Evolutionary conservation across 1,284 basidiomycete species (phyloP), one percentile per base, ranked within the genome.

Genomic region (Apiotrichum gracile): DNA sequence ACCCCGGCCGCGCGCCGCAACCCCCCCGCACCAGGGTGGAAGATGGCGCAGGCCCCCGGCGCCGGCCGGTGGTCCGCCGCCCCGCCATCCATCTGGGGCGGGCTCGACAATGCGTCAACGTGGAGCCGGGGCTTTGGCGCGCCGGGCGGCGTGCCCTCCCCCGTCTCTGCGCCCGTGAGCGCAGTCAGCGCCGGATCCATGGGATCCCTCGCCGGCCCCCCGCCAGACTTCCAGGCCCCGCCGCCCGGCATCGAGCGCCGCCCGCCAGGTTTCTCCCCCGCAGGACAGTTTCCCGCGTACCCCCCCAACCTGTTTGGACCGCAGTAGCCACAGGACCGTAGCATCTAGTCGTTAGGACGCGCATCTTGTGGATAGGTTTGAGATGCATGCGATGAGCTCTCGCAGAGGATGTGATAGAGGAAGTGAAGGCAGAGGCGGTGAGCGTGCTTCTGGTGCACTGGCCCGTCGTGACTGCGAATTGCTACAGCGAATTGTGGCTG

Each of bases 61-160:
- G 56, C 61, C 1, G 65, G 66, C 24, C 55, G 68, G 54, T 69
- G 68, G 68, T 65, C 63, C 10, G 59, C 65, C 1, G 59, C 66
- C 3, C 63, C 66, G 8, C 54, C 62, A 0, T 62, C 22, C 22
- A 59, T 53, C 42, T 59, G 57, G 57, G 47, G 47, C 17, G n/a
- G n/a, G n/a, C 24, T 49, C 12, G 48, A 53, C 47, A 42, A 29
- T 22, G 21, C 52, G 27, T 19, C 34, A 14, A 24, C 46, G 17
- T 47, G 46, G 46, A 38, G 25, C 35, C 46, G 46, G 35, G 22
- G 46, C 34, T 38, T 26, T 38, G 41, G 41, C 26, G 41, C 41
- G 16, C 41, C 41, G 12, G 41, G 41, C 16, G 35, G 21, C 17
- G 34, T 25, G 6, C 21, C 16, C 21, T 45, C 29, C 19, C 27